Evolutionary conservation across 2,329 filamentous ascomycete species (phyloP).

Genomic region (Leptographium flavum): DNA sequence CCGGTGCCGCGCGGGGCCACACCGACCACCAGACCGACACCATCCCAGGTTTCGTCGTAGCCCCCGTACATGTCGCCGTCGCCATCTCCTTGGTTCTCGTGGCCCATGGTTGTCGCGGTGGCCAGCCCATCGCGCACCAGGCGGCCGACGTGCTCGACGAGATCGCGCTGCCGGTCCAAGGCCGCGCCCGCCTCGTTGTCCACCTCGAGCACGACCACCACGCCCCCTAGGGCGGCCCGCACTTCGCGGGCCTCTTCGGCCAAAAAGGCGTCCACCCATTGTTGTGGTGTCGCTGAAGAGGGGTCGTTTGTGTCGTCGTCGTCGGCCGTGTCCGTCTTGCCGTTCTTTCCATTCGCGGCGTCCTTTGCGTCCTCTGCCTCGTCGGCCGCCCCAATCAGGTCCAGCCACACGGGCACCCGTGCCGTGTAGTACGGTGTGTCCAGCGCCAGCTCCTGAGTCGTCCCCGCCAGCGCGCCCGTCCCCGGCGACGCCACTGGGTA

Average conservation of each 20-base stretch:
- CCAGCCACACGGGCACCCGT: constrained; percentile 52
- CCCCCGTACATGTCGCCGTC: constrained; percentile 45
- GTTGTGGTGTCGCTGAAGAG: constrained; percentile 17
- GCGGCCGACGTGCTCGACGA: constrained; percentile 38
- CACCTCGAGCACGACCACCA: constrained; percentile 41
- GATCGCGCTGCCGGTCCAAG: constrained; percentile 18
- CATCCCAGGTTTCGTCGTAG: constrained; percentile 37
- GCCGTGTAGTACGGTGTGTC: constrained; percentile 48
- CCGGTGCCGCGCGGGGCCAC: constrained; percentile 25
- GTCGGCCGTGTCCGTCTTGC: background rate
- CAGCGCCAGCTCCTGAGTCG: constrained; percentile 40
- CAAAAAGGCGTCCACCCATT: constrained; percentile 47
- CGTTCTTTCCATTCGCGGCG: too few species aligned
- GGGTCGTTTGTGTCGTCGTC: background rate
- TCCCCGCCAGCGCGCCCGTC: constrained; percentile 34
- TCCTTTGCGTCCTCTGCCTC: background rate
- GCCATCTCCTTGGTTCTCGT: constrained; percentile 14
- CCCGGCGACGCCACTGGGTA: constrained; percentile 10
- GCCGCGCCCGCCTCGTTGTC: constrained; percentile 3
- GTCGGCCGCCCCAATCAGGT: constrained; percentile 21
- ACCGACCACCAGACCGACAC: constrained; percentile 44
- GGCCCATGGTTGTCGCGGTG: constrained; percentile 45
- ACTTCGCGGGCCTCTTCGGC: constrained; percentile 48
- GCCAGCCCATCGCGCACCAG: constrained; percentile 49
- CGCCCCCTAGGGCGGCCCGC: constrained; percentile 42